Conservation (phyloP, 2,329 filamentous ascomycete species). For the Fusarium piperis region DNA sequence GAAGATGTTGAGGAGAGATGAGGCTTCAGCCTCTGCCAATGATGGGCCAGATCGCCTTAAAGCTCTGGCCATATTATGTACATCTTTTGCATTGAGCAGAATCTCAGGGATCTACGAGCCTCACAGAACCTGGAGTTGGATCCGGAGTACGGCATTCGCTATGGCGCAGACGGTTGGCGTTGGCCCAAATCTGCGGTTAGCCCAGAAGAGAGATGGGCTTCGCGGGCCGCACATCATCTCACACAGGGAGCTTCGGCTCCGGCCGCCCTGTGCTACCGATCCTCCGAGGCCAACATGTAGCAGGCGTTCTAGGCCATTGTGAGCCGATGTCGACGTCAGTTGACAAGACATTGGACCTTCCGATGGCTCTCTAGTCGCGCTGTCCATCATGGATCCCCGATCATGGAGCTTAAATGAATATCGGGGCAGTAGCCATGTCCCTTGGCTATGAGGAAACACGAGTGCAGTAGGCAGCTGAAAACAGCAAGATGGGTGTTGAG, state of each 20-base stretch:
- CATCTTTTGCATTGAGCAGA: not conserved
- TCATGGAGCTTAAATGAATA: not conserved
- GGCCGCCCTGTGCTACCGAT: not conserved
- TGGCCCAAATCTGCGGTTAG: not conserved
- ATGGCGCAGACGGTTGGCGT: not conserved
- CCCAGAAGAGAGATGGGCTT: not conserved
- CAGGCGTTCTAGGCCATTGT: not conserved
- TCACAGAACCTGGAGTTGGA: not conserved
- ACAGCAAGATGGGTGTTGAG: constrained; percentile 1
- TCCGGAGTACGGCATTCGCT: not conserved
- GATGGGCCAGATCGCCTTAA: not conserved
- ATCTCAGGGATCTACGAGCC: not conserved
- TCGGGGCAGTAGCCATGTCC: not conserved
- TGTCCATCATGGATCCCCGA: not conserved
- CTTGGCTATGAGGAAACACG: not conserved
- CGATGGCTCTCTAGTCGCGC: not conserved
- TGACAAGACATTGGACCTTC: not conserved
- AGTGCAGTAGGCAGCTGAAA: not conserved
- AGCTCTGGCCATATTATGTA: not conserved
- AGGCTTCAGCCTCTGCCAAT: not conserved
- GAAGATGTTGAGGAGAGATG: not conserved
- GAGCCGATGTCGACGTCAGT: constrained; percentile 3
- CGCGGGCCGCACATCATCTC: not conserved
- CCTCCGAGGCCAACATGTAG: not conserved
- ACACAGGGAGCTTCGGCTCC: not conserved